Base-by-base conservation (phyloP, 176 grass and related monocot species). In the Otatea glauca region DNA sequence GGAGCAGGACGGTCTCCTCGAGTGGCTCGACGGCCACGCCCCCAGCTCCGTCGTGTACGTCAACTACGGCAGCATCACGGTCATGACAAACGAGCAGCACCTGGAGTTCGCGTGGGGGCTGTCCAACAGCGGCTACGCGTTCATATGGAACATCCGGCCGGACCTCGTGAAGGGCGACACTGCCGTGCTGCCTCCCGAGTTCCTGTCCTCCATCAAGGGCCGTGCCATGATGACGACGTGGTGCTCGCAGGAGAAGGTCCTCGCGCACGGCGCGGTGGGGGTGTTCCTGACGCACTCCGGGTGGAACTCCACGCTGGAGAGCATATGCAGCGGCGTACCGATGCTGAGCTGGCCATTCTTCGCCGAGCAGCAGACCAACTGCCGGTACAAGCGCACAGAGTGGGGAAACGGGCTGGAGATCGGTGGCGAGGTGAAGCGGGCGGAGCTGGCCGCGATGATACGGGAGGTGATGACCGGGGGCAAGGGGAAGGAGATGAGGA, bases 81-180 rank as follows among this genome's bases (percentile, higher is more conserved):
- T 47, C 10, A 47, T 47, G 45, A 47, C 45, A 11, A 47, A 47
- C 45, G 45, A 47, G 45, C 45, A 47, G 45, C 45, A 13, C 45
- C 45, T 63, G 13, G 92, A 97, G 83, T 97, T 97, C 71, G 94
- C 94, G 20, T 97, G 94, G 92, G 94, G 94, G 10, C 79, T 97
- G 23, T 88, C 86, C 21, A 75, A 77, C 68, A 88, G 92, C 70
- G 86, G 76, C 71, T 18, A 72, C 78, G 54, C 45, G 2, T 91
- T 91, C 50, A 23, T 91, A 13, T 87, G 89, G 89, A n/a, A 87
- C 80, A 17, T 87, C 70, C 71, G 84, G 11, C 89, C 89, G 1
- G 84, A 83, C 74, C 85, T 91, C 42, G 74, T 87, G 3, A 14
- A 27, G 17, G 89, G 89, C 74, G 89, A 83, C 23, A 62, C 75